Evolutionary conservation across 2,329 filamentous ascomycete species (phyloP).

Genomic region (Tympanopsis confertula): DNA sequence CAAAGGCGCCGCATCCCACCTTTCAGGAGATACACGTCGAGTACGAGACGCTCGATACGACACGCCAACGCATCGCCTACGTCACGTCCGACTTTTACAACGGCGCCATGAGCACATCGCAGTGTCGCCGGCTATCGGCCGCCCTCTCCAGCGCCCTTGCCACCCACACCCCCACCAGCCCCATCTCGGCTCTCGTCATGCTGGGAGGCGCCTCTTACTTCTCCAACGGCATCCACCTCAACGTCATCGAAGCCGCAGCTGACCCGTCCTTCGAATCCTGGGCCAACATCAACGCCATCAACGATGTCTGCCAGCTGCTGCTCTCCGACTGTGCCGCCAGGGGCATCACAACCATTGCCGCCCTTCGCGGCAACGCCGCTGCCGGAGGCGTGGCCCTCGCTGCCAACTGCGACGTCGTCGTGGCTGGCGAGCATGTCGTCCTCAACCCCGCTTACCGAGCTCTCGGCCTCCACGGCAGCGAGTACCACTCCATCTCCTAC

Average conservation of each 20-base stretch:
- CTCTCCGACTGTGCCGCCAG: conserved; percentile 21
- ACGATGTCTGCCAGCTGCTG: conserved; percentile 24
- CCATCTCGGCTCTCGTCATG: conserved; percentile 21
- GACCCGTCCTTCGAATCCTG: conserved; percentile 25
- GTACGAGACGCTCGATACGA: conserved; percentile 13
- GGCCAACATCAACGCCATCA: conserved; percentile 29
- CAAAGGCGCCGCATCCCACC: conserved; percentile 13
- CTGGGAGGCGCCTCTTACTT: conserved; percentile 27
- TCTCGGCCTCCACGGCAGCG: conserved; percentile 22
- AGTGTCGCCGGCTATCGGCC: conserved; percentile 21
- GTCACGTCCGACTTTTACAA: conserved; percentile 31
- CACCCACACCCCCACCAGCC: conserved; percentile 12
- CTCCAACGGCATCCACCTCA: conserved; percentile 29
- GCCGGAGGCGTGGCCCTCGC: conserved; percentile 29
- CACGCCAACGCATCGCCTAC: conserved; percentile 16
- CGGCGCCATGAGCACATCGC: conserved; percentile 26
- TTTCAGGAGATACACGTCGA: conserved; percentile 27
- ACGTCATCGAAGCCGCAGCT: conserved; percentile 25
- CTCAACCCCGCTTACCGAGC: conserved; percentile 28
- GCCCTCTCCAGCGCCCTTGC: conserved; percentile 21
- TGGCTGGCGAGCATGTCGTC: conserved; percentile 22
- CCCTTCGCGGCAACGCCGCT: conserved; percentile 25
- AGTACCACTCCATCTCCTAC: conserved; percentile 27
- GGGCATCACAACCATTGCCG: conserved; percentile 22
- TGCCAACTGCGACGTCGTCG: conserved; percentile 20